Evolutionary conservation across 1,284 basidiomycete genomes (phyloP).

Genomic region (Salmacisia buchloeana): DNA sequence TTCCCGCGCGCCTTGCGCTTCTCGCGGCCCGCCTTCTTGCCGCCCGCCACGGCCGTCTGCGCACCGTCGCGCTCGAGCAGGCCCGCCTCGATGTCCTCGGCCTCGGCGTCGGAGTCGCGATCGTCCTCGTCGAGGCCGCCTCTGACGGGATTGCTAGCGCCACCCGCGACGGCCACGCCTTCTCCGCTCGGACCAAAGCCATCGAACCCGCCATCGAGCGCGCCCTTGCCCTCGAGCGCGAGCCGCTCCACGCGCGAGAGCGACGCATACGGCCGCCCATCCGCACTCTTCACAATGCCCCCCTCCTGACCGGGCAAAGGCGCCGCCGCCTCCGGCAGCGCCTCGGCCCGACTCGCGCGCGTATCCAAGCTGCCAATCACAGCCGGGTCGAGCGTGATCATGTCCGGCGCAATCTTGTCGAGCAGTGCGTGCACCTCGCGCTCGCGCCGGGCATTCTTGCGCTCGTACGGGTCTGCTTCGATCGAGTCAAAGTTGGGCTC

Average conservation of each 20-base stretch:
- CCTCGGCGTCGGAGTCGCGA: constrained; percentile 3
- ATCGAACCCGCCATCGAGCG: not conserved
- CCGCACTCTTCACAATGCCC: constrained; percentile 18
- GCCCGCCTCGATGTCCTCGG: constrained; percentile 12
- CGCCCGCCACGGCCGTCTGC: constrained; percentile 14
- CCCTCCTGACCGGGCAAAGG: not conserved
- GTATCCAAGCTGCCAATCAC: constrained; percentile 61
- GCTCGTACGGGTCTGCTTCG: constrained; percentile 93
- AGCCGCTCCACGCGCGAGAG: constrained; percentile 38
- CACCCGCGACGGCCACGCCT: not conserved
- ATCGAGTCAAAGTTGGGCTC: constrained; percentile 90
- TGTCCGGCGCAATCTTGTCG: constrained; percentile 92
- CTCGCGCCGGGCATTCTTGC: constrained; percentile 73
- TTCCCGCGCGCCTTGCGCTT: constrained; percentile 43
- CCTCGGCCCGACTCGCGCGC: constrained; percentile 64
- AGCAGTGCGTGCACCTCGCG: constrained; percentile 82
- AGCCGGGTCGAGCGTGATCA: constrained; percentile 84
- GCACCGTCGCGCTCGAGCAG: constrained; percentile 11
- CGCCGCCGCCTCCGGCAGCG: constrained; percentile 56
- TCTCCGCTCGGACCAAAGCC: constrained; percentile 12
- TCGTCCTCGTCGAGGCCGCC: constrained; percentile 5
- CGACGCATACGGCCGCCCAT: constrained; percentile 42
- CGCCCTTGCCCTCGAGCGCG: constrained; percentile 27
- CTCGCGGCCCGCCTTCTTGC: constrained; percentile 25
- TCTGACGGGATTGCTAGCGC: not conserved